Conservation (phyloP, 208 protist species). For the Trypanosomatidae sp. region DNA sequence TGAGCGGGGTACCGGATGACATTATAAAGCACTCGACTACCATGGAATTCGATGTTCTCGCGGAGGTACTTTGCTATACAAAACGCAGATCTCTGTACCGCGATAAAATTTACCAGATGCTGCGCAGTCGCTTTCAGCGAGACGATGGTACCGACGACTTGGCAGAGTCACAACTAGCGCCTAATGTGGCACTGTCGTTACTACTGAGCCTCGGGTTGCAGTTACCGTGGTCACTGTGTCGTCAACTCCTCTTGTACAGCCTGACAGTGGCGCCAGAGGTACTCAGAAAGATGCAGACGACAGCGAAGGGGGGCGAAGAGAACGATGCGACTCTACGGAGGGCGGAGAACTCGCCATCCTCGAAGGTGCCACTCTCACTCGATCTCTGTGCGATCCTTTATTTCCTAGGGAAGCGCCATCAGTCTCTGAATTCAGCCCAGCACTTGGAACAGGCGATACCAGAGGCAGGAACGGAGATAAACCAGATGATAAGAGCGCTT, state of each 20-base stretch:
- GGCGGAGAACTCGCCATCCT: not conserved
- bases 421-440: not conserved
- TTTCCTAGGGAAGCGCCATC: conserved; percentile 1
- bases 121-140: not conserved
- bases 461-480: not conserved
- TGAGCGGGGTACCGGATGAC: conserved; percentile 9
- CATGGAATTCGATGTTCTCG: conserved; percentile 7
- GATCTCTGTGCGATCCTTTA: conserved; percentile 12
- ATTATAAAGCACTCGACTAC: conserved; percentile 15
- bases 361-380: conserved; percentile 7
- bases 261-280: conserved; percentile 1
- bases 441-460: not conserved
- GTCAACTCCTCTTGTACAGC: conserved; percentile 4
- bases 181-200: conserved; percentile 2
- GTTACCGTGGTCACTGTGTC: conserved; percentile 1
- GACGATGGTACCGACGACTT: not conserved
- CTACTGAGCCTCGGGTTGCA: conserved; percentile 3
- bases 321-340: not conserved
- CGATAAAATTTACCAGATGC: not conserved
- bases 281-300: conserved; percentile 6
- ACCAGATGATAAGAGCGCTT: not conserved
- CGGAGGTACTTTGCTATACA: not conserved
- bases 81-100: not conserved
- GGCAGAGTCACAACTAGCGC: not conserved
- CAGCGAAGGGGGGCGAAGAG: not conserved